Evolutionary conservation across 1,284 basidiomycete species (phyloP), one percentile per base, ranked within the genome.

Genomic region (Laetiporus sulphureus): DNA sequence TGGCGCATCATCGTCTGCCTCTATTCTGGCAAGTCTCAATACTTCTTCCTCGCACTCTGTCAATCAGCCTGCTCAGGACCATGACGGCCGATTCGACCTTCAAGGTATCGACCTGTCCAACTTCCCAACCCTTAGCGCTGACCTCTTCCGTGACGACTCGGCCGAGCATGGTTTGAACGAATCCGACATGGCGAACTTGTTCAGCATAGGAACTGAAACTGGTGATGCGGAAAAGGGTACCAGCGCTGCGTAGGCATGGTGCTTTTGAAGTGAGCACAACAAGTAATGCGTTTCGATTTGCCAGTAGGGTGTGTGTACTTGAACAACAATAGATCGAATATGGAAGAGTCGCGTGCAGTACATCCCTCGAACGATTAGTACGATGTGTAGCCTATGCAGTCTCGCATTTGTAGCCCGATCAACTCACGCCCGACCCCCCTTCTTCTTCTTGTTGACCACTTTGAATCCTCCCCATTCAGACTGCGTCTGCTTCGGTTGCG

Each of bases 401-500:
- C n/a, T n/a, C n/a, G n/a, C n/a, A n/a, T n/a, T n/a, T n/a, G n/a
- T n/a, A n/a, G n/a, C n/a, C n/a, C n/a, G n/a, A n/a, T n/a, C n/a
- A 19, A 16, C 41, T 56, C 40, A 74, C 22, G 65, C 49, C 38
- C 67, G 64, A 8, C 76, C 75, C n/a, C 86, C 80, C 70, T 90
- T 91, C 67, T 85, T 90, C 72, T 92, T 93, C 70, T 91, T 90
- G 63, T 91, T 92, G 40, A 93, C 90, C 12, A 92, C 85, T 66
- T 91, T 92, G 72, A 91, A 92, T 4, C 79, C 80, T 12, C 79
- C 79, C 77, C 88, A 86, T 60, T 93, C 91, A 34, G 72, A 77
- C 39, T 77, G 67, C 6, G 67, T 60, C 11, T 80, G 71, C 65
- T 91, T 92, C 2, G 91, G 90, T 54, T 87, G 83, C 8, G 86